Evolutionary conservation across 768 basidiomycete genomes (phyloP).

Genomic region (Cystoderma amianthinum): DNA sequence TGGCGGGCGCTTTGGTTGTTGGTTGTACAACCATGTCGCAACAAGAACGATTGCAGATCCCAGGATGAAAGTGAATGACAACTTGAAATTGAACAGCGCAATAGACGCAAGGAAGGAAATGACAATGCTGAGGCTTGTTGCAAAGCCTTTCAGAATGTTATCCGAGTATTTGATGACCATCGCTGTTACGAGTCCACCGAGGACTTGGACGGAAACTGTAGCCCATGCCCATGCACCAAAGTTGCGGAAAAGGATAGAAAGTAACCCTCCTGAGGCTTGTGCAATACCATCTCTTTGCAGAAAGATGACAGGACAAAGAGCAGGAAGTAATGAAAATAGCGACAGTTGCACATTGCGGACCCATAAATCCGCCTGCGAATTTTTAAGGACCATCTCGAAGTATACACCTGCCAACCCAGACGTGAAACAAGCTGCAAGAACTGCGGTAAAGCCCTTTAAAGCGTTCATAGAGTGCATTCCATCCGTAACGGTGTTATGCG

Average conservation of each 20-base stretch:
- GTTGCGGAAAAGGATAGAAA: constrained; percentile 63
- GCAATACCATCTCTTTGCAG: constrained; percentile 19
- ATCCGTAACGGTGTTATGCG: constrained; percentile 19
- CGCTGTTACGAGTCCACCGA: constrained; percentile 90
- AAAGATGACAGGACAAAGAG: constrained; percentile 71
- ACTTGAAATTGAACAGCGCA: constrained; percentile 81
- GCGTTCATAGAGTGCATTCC: constrained; percentile 64
- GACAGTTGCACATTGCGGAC: constrained; percentile 95
- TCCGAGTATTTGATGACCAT: constrained; percentile 93
- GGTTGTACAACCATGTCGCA: constrained; percentile 91
- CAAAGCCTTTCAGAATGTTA: constrained; percentile 92
- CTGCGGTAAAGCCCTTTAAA: constrained; percentile 83
- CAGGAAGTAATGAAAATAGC: constrained; percentile 88
- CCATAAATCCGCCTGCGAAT: constrained; percentile 87
- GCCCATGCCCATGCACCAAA: constrained; percentile 92
- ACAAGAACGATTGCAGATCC: constrained; percentile 80
- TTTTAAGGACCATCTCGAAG: constrained; percentile 96
- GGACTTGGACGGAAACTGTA: constrained; percentile 80
- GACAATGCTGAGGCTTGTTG: constrained; percentile 90
- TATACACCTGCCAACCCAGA: constrained; percentile 96
- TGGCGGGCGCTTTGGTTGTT: constrained; percentile 34
- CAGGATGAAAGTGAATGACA: constrained; percentile 80
- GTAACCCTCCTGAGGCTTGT: constrained; percentile 20
- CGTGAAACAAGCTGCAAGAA: constrained; percentile 87
- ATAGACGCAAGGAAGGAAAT: constrained; percentile 92